These are phyloP conservation scores for Stellera chamaejasme DNA, from an alignment of 345 rosid species.

Conservation along the genomic window DNA sequence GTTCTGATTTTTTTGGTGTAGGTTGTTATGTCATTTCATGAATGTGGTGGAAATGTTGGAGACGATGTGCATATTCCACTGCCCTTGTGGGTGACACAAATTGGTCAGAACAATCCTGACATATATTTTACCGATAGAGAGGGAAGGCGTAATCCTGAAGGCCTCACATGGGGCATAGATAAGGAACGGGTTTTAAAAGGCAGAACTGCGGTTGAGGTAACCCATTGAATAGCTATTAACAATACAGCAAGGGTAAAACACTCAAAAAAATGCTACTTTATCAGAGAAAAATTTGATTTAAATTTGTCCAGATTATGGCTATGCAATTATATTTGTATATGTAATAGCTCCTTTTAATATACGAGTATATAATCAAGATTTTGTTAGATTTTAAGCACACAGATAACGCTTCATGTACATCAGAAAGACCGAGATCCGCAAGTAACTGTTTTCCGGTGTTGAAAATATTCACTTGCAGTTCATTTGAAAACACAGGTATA, in stretches of 20 bases:
- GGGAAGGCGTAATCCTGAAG: conserved; percentile 71
- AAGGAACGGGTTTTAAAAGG: conserved; percentile 86
- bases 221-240: neutral
- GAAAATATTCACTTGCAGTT: neutral
- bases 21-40: conserved; percentile 97
- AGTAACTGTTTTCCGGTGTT: neutral
- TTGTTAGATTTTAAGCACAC: too few relatives aligned
- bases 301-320: too few relatives aligned
- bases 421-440: neutral
- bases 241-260: too few relatives aligned
- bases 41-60: conserved; percentile 96
- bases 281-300: too few relatives aligned
- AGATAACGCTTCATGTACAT: too few relatives aligned
- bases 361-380: too few relatives aligned
- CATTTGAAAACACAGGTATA: conserved; percentile 46
- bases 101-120: conserved; percentile 71
- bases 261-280: too few relatives aligned
- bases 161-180: conserved; percentile 96
- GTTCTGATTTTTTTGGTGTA: conserved; percentile 17
- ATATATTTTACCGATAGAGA: conserved; percentile 83
- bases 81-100: conserved; percentile 79
- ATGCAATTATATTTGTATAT: too few relatives aligned
- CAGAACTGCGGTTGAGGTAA: conserved; percentile 92
- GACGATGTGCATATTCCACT: conserved; percentile 85
- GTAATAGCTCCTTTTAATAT: too few relatives aligned